phyloP scores from a whole-genome alignment of 805 yeast genomes.

The Yamadazyma tumulicola region DNA sequence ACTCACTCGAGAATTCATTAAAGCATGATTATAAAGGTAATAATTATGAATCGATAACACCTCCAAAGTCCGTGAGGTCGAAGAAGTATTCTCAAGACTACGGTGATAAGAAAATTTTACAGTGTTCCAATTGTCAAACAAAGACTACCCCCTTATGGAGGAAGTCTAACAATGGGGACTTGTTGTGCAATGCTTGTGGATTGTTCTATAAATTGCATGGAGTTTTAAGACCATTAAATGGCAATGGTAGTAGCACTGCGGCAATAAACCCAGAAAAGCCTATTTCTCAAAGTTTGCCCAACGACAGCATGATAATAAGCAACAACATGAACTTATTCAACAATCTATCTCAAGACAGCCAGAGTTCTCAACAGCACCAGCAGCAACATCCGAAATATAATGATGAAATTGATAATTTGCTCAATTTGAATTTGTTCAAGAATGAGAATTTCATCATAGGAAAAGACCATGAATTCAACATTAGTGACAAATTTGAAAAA shows the following conservation, averaged over 20 bases:
- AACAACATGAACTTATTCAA: slow-evolving; percentile 23
- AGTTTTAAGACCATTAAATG: slow-evolving; percentile 38
- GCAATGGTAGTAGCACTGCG: slow-evolving; percentile 1
- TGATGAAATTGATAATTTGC: slow-evolving; percentile 40
- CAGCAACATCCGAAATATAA: slow-evolving; percentile 6
- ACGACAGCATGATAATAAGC: slow-evolving; percentile 21
- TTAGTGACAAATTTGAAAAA: slow-evolving; percentile 10
- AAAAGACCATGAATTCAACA: slow-evolving; percentile 1
- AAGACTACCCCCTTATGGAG: slow-evolving; percentile 46
- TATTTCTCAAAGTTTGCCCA: slow-evolving; percentile 2
- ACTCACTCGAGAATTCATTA: slow-evolving; percentile 34
- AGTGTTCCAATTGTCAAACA: slow-evolving; percentile 42
- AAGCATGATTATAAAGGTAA: slow-evolving; percentile 21
- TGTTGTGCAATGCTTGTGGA: slow-evolving; percentile 46
- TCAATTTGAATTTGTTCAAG: slow-evolving; percentile 38
- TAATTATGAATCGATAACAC: slow-evolving; percentile 12
- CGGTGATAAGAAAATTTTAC: slow-evolving; percentile 20
- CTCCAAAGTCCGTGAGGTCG: slow-evolving; percentile 12
- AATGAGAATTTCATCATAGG: slow-evolving; percentile 26
- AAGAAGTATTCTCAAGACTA: slow-evolving; percentile 11
- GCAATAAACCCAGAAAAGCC: not conserved
- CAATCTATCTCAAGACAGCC: slow-evolving; percentile 5
- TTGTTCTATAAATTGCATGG: slow-evolving; percentile 44
- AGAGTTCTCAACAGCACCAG: not conserved
- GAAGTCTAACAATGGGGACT: slow-evolving; percentile 38